These are phyloP conservation scores for Globisporangium alternatum DNA, from an alignment of 352 stramenopile genomes.

Conservation along the genomic window DNA sequence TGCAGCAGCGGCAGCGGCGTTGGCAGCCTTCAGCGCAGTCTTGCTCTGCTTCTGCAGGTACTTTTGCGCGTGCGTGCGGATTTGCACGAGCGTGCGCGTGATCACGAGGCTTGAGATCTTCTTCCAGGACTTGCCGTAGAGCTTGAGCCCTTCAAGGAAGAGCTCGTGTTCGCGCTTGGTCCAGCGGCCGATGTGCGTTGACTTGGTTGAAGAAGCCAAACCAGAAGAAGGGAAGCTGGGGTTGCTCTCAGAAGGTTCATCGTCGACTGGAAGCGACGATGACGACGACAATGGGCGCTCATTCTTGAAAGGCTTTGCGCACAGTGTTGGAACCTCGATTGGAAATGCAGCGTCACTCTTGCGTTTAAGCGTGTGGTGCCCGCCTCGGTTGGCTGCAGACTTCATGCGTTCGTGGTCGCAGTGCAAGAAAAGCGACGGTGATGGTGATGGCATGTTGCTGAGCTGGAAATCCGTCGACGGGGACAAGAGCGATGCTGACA, in stretches of 20 bases:
- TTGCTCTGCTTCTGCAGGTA: conserved; percentile 90
- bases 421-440: conserved; percentile 8
- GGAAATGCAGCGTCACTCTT: conserved; percentile 2
- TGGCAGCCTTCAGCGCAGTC: conserved; percentile 38
- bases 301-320: not conserved
- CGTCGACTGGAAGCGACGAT: not conserved
- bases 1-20: conserved; percentile 13
- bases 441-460: not conserved
- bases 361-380: conserved; percentile 4
- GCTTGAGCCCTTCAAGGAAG: conserved; percentile 83
- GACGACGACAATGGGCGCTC: not conserved
- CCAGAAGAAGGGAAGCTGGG: not conserved
- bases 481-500: conserved; percentile 15
- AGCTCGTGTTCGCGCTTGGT: conserved; percentile 88
- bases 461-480: conserved; percentile 9
- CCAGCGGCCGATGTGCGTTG: conserved; percentile 74
- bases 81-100: conserved; percentile 91
- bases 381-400: not conserved
- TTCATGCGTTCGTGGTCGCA: conserved; percentile 7
- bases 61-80: conserved; percentile 97
- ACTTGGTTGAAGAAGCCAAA: conserved; percentile 8
- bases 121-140: conserved; percentile 91
- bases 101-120: conserved; percentile 83
- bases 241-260: not conserved
- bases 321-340: not conserved